Evolutionary conservation across 176 grass and related monocot species (phyloP).

Genomic region (Eleusine coracana): DNA sequence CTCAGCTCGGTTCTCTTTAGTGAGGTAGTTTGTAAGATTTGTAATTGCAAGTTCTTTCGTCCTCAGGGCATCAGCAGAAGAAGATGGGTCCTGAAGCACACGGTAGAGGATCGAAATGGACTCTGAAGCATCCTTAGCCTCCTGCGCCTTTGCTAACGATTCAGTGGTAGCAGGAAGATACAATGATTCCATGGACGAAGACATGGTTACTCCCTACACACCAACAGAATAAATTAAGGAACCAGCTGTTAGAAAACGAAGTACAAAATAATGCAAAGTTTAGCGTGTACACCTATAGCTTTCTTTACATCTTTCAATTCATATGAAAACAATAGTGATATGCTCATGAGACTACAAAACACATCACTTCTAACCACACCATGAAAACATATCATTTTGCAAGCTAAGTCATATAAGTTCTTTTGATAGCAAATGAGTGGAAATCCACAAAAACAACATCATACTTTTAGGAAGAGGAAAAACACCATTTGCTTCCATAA

Average conservation of each 20-base stretch:
- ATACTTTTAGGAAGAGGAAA: not conserved
- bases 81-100: not conserved
- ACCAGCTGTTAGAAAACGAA: not conserved
- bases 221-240: not conserved
- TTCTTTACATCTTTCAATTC: not conserved
- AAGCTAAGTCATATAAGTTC: not conserved
- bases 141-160: not conserved
- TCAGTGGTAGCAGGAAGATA: not conserved
- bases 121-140: slow-evolving; percentile 45
- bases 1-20: not conserved
- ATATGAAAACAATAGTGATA: not conserved
- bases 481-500: not conserved
- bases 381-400: not conserved
- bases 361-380: not conserved
- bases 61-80: not conserved
- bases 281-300: not conserved
- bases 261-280: not conserved
- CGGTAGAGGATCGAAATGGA: slow-evolving; percentile 31
- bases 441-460: not conserved
- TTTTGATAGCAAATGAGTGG: not conserved
- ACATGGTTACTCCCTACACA: not conserved
- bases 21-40: not conserved
- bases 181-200: not conserved
- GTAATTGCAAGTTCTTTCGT: not conserved
- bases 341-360: not conserved